Evolutionary conservation across 208 protist genomes (phyloP).

Genomic region (Crithidia fasciculata): DNA sequence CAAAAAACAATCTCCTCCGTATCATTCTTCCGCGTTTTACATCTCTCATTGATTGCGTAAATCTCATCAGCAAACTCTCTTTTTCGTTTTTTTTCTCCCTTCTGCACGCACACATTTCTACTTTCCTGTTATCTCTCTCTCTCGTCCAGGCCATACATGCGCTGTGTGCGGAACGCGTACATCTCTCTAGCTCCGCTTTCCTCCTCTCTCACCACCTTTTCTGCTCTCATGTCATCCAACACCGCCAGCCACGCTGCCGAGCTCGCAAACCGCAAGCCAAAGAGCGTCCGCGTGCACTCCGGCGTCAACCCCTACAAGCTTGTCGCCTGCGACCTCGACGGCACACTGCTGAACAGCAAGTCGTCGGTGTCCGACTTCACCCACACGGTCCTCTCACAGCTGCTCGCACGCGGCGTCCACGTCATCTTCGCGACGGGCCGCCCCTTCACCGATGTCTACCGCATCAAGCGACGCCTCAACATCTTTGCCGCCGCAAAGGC

Average conservation of each 20-base stretch:
- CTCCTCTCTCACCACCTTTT: not conserved
- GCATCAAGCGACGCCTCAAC: slow-evolving; percentile 60
- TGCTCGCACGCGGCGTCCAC: slow-evolving; percentile 71
- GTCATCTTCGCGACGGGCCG: slow-evolving; percentile 82
- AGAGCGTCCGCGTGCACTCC: slow-evolving; percentile 20
- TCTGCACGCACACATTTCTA: too few relatives aligned
- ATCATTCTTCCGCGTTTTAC: too few relatives aligned
- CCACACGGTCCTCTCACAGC: slow-evolving; percentile 45
- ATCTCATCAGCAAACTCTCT: too few relatives aligned
- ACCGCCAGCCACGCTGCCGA: not conserved
- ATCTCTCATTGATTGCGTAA: too few relatives aligned
- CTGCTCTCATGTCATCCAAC: slow-evolving; percentile 2
- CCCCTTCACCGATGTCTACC: slow-evolving; percentile 64
- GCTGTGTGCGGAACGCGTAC: not conserved
- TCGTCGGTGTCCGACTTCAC: slow-evolving; percentile 53
- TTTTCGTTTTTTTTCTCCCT: too few relatives aligned
- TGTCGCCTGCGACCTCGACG: slow-evolving; percentile 74
- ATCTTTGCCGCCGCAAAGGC: slow-evolving; percentile 46
- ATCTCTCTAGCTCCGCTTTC: not conserved
- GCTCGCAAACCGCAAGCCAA: slow-evolving; percentile 20
- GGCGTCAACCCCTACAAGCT: slow-evolving; percentile 41
- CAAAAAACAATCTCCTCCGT: too few relatives aligned
- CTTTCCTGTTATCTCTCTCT: too few relatives aligned
- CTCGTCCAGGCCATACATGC: not conserved
- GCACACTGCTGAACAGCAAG: slow-evolving; percentile 59